Conservation (phyloP, 768 basidiomycete species). For the Cyclocybe cylindracea region DNA sequence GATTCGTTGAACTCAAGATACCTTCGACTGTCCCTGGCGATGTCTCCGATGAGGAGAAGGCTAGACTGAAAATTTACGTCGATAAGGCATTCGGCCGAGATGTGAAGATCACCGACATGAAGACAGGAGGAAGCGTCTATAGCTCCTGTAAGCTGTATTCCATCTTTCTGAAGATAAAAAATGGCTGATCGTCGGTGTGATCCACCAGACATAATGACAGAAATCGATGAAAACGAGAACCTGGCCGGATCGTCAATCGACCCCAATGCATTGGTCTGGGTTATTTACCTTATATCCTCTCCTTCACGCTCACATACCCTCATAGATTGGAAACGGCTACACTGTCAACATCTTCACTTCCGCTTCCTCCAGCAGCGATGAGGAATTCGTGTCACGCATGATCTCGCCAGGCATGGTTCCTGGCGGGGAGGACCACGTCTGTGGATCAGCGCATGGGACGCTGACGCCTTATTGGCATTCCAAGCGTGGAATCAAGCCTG, state of each 20-base stretch:
- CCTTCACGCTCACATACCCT: neutral
- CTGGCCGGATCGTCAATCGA: conserved; percentile 32
- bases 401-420: conserved; percentile 39
- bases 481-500: conserved; percentile 31
- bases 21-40: conserved; percentile 26
- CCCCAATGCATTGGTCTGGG: conserved; percentile 33
- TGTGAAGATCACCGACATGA: conserved; percentile 34
- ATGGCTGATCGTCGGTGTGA: neutral
- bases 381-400: conserved; percentile 50
- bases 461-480: conserved; percentile 50
- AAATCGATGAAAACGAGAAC: conserved; percentile 40
- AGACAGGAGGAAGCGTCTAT: conserved; percentile 33
- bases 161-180: neutral
- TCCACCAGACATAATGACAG: conserved; percentile 36
- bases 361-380: conserved; percentile 26
- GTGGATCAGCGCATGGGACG: conserved; percentile 54
- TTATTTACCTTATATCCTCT: neutral
- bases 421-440: conserved; percentile 50
- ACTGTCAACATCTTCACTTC: conserved; percentile 40
- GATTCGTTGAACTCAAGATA: conserved; percentile 39
- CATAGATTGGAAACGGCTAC: conserved; percentile 35
- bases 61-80: conserved; percentile 28
- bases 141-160: conserved; percentile 26
- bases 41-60: conserved; percentile 29
- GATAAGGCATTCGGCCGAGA: conserved; percentile 40